Percentiles rank a stretch among this genome's conserved stretches.
phyloP scores from a whole-genome alignment of 306 rosid genomes.

The Vigna radiata region DNA sequence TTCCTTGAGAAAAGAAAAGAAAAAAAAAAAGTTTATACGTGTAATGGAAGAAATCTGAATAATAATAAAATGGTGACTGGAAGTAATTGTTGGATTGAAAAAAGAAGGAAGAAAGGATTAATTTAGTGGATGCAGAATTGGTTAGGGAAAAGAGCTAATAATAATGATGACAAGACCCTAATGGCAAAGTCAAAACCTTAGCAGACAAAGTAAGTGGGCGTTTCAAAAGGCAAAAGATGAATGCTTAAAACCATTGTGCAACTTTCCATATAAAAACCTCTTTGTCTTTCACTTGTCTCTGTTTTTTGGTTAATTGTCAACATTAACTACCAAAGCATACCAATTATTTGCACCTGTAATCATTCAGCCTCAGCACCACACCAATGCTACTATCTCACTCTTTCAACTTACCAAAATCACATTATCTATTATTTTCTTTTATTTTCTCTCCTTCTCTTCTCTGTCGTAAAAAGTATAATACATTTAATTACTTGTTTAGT shows the following conservation, averaged over 20 bases:
- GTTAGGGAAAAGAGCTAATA: constrained; percentile 56
- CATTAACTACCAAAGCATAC: constrained; percentile 49
- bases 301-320: constrained; percentile 48
- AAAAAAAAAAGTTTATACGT: background rate
- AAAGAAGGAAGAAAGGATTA: constrained; percentile 26
- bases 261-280: constrained; percentile 20
- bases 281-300: constrained; percentile 47
- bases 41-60: background rate
- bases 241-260: constrained; percentile 44
- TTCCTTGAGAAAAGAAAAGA: background rate
- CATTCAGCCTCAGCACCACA: too few species aligned
- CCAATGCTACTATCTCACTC: background rate
- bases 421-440: too few species aligned
- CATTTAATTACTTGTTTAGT: too few species aligned
- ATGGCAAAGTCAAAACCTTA: constrained; percentile 56
- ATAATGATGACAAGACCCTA: constrained; percentile 53
- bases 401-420: background rate
- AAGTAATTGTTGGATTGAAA: too few species aligned
- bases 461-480: too few species aligned
- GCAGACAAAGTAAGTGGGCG: constrained; percentile 49
- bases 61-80: background rate
- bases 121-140: constrained; percentile 51
- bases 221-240: constrained; percentile 46
- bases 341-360: constrained; percentile 17
- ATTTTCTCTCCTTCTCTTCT: too few species aligned